Evolutionary conservation across 164 flowering plant species (phyloP), one percentile per base, ranked within the genome.

Genomic region (Liquidambar formosana): DNA sequence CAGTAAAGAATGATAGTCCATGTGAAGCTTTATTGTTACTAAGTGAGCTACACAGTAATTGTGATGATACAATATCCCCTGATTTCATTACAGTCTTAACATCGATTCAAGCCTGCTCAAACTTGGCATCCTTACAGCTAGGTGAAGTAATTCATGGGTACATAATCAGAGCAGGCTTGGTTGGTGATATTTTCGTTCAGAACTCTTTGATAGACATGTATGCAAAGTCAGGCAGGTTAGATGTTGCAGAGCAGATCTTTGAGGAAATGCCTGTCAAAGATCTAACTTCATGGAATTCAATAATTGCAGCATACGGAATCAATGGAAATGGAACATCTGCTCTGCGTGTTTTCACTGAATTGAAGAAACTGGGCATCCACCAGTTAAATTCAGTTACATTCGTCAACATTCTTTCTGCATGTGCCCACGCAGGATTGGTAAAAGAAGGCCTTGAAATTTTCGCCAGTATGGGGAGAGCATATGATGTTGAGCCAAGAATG

Each of bases 71-170:
- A 10, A 27, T 48, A 26, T 56, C 27, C 38, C 73, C 73, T 21
- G 84, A 80, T 57, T 64, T 70, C 48, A 54, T 78, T 15, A 80
- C 79, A 16, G 56, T 73, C 58, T 45, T 80, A 33, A 25, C 64
- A 26, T 67, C 27, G 28, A 61, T 67, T 16, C 70, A 67, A 57
- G 63, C 70, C 44, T 57, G 63, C 33, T 67, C 63, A 10, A 45
- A 47, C 43, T 21, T 54, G 70, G 49, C 51, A 26, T 58, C 63
- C 33, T 25, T 26, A 12, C 63, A 45, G 11, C 0, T 57, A 12
- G 70, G 70, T 57, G 45, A 49, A 51, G 54, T 51, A 16, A 47
- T 64, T 27, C 67, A 64, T 49, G 67, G 67, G 16, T 64, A 48
- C 23, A 49, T 51, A 49, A 64, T 41, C 41, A 64, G 41, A 33